Base-by-base conservation (phyloP, 2,329 filamentous ascomycete species). In the Calonectria fujianensis region DNA sequence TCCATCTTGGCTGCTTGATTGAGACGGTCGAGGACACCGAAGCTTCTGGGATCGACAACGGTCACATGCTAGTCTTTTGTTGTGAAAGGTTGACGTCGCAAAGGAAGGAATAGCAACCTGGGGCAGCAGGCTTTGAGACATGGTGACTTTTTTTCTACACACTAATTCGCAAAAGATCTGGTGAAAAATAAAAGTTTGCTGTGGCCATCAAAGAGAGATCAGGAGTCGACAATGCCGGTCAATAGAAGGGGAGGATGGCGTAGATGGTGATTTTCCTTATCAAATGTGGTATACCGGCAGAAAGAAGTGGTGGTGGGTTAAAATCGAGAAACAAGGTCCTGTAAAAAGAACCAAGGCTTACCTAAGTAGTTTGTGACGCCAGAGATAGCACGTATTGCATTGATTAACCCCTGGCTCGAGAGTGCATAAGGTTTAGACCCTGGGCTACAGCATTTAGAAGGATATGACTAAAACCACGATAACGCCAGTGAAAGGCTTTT, bases 31-130 rank as follows among this genome's bases (percentile, higher is more conserved):
- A 1, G 52, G 52, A n/a, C 52, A 59, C 24, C 52, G 52, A 14
- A 59, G 52, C 52, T 59, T 59, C 31, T 59, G 52, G 9, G 52
- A 20, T 35, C 52, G 52, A 14, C 52, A 59, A 31, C 52, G 52
- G 20, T 59, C 52, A 37, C 52, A 59, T 11, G 52, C 52, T 9
- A 59, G 31, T 20, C 52, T 59, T 11, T 59, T 59, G 31, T 59
- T 59, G 10, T 59, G 52, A 37, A 37, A 20, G 9, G 52, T n/a
- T 5, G 52, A 59, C 9, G 31, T 59, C 37, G 37, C 52, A 16
- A 59, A 59, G 0, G 52, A 35, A 11, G 52, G 52, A 5, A 59
- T 35, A 14, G 8, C 11, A 37, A n/a, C n/a, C 14, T 59, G 9
- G 3, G 52, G 11, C 13, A 59, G 4, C 18, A 37, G 20, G 11